Evolutionary conservation across 2,329 filamentous ascomycete genomes (phyloP), one percentile per base, ranked within the genome.

Genomic region (Colletotrichum incanum): DNA sequence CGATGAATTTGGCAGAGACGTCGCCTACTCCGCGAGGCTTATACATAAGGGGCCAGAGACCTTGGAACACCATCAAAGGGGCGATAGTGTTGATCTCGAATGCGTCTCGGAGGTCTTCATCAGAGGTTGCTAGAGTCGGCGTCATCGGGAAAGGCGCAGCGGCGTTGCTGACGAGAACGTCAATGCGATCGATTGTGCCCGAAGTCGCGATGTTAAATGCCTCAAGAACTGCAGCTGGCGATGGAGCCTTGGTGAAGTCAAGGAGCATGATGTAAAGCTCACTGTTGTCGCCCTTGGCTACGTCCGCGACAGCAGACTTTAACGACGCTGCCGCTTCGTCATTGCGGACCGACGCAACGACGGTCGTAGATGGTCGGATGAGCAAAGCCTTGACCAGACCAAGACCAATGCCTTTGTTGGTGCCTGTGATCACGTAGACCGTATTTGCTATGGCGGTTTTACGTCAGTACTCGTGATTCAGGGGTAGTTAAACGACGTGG

Each of bases 111-210:
- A 88, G 73, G 55, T 85, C 81, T 2, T 73, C 74, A 5, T 76
- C 75, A 5, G 76, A 81, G 34, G 63, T 83, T 28, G 78, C 75
- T 12, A 75, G 62, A 0, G 81, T 78, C 1, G 77, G 74, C 1
- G 75, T 77, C 70, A 79, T 80, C 49, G 77, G 75, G 12, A 77
- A 76, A 18, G 75, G 76, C 26, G 84, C 81, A 2, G 83, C 87
- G 0, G 87, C 87, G 72, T 89, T 90, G 69, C 85, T 85, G 72
- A 90, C 83, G 4, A 90, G 81, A 8, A 87, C 77, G 55, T 89
- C 87, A n/a, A 90, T 77, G 23, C 81, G 77, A 18, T 75, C 74
- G 74, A 87, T 67, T 16, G 78, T 75, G 5, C 82, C 74, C 1
- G 11, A 73, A 14, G 76, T 65, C 5, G 82, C 72, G 14, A 78